Percentiles rank a stretch among this genome's conserved stretches.
phyloP scores from a whole-genome alignment of 2,329 filamentous ascomycete genomes.

The Colletotrichum cereale region DNA sequence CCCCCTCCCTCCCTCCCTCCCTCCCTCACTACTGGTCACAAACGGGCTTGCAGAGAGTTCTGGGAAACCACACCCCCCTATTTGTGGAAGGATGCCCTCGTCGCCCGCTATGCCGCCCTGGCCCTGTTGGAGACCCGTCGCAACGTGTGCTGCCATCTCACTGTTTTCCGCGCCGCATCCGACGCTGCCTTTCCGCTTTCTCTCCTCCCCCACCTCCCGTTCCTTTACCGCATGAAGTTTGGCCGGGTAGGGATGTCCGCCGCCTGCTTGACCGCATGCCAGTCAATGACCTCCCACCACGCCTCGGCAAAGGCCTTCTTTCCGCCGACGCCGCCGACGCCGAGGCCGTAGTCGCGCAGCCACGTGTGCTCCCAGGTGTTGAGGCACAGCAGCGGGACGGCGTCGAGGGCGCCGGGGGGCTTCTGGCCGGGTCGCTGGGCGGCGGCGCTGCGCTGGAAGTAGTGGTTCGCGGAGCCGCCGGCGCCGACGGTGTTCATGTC shows the following conservation, averaged over 20 bases:
- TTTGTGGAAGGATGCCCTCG: not conserved
- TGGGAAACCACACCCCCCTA: not conserved
- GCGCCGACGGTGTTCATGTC: conserved; percentile 77
- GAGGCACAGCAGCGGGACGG: conserved; percentile 86
- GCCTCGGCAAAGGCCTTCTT: conserved; percentile 81
- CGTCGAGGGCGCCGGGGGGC: conserved; percentile 75
- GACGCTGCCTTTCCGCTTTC: not conserved
- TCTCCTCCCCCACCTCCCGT: not conserved
- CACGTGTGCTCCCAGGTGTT: conserved; percentile 98
- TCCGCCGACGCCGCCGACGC: conserved; percentile 70
- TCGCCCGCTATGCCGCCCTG: not conserved
- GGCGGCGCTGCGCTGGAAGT: conserved; percentile 54
- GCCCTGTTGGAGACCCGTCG: not conserved
- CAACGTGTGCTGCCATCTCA: not conserved
- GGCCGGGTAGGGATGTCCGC: conserved; percentile 33
- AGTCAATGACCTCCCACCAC: conserved; percentile 93
- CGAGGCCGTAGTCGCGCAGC: conserved; percentile 81
- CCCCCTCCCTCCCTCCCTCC: too few species aligned
- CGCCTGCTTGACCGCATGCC: conserved; percentile 75
- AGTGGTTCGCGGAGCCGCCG: conserved; percentile 52
- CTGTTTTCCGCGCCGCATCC: not conserved
- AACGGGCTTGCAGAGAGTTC: not conserved
- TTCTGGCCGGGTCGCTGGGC: conserved; percentile 48
- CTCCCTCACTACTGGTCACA: not conserved
- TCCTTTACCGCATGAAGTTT: conserved; percentile 18